These are phyloP conservation scores for Carex sylvatica DNA, from an alignment of 202 grass and related monocot species.

Conservation along the genomic window DNA sequence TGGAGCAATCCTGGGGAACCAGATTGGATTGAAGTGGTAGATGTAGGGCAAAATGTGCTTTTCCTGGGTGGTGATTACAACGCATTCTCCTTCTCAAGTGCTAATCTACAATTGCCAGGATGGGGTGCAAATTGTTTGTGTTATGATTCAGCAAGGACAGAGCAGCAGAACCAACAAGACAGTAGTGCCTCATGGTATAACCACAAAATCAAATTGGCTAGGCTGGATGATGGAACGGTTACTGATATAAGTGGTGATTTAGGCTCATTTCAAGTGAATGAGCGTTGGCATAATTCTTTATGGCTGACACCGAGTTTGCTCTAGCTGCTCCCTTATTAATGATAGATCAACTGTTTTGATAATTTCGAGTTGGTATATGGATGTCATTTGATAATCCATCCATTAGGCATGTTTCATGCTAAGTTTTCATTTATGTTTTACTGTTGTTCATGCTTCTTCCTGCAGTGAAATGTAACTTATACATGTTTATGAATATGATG, in stretches of 20 bases:
- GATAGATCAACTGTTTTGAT: no score
- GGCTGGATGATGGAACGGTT: not conserved
- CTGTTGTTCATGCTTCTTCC: no score
- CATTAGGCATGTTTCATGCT: no score
- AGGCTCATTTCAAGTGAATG: not conserved
- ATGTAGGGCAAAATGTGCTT: slow-evolving; percentile 18
- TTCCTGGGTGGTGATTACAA: not conserved
- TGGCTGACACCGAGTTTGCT: not conserved
- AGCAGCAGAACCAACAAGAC: not conserved
- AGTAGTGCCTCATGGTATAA: not conserved
- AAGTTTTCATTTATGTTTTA: no score
- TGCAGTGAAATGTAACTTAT: no score
- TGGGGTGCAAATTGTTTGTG: slow-evolving; percentile 20
- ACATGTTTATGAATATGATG: no score
- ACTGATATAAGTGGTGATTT: slow-evolving; percentile 5
- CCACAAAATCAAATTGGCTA: not conserved
- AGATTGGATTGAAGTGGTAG: slow-evolving; percentile 18
- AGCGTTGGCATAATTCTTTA: not conserved
- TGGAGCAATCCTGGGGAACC: not conserved
- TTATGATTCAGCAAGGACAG: not conserved
- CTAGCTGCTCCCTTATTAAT: not conserved
- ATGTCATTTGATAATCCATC: no score
- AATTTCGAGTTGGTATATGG: no score
- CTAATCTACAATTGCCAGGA: not conserved
- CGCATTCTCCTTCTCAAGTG: not conserved